Evolutionary conservation across 2,329 filamentous ascomycete species (phyloP), one percentile per base, ranked within the genome.

Genomic region (Ilyonectria sp.): DNA sequence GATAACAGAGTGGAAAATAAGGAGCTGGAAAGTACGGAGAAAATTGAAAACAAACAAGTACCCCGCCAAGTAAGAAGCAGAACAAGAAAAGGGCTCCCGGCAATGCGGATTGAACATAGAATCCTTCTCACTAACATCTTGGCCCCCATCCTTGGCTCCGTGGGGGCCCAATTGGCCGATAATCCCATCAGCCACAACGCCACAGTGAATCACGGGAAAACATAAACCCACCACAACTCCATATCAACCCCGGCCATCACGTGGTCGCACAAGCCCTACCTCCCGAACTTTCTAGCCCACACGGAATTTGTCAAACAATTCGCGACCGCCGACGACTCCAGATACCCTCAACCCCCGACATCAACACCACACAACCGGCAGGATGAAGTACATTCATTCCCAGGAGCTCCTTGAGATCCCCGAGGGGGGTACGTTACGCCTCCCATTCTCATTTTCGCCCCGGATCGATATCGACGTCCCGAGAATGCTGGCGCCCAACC

Each of bases 331-430:
- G 76, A 77, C 78, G 76, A 76, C 74, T 76, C 75, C 72, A 79
- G 80, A 81, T 80, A 81, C 79, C 80, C 80, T 82, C 80, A 80
- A 79, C 79, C 76, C 76, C 75, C 81, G 79, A 80, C 82, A 83
- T 82, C 80, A 81, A 80, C 80, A 80, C 80, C 80, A 81, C 82
- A 83, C 82, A 80, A 84, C 84, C 85, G 86, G 87, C 93, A 98
- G 93, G 88, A 98, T 98, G 96, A 97, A 93, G 90, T 98, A 98
- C 94, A 97, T 99, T 89, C 94, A 98, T 91, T 97, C 94, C 83
- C 90, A 95, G 89, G 95, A 99, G 92, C 89, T 90, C 87, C 90
- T 99, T 88, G 90, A 92, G 82, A 94, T 99, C 87, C 96, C 97
- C 82, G 94, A 98, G 86, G 94, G 95, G 89, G 94, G 94, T 97